A percentile compares a stretch with the other conserved stretches of the same genome.
phyloP scores from a whole-genome alignment of 2,329 filamentous ascomycete genomes.

The Hysterium pulicare region DNA sequence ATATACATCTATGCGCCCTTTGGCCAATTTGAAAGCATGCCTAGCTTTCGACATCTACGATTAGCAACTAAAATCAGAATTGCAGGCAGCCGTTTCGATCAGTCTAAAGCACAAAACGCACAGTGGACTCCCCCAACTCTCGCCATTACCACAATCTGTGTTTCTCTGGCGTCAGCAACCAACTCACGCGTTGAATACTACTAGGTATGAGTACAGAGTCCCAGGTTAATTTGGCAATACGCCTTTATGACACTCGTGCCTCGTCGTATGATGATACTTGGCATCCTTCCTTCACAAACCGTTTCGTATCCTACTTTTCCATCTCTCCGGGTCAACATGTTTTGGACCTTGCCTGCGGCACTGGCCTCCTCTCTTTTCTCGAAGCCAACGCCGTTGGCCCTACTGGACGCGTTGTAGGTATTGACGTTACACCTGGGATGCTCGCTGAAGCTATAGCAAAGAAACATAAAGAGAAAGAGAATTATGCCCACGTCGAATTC shows the following conservation, averaged over 20 bases:
- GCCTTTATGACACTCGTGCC: constrained; percentile 35
- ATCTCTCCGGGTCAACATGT: constrained; percentile 37
- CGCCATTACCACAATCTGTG: no score
- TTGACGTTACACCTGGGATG: constrained; percentile 44
- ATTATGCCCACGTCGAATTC: constrained; percentile 33
- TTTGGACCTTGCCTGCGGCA: constrained; percentile 48
- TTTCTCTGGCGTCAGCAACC: no score
- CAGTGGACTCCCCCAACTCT: no score
- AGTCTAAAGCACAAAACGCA: no score
- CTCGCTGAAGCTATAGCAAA: constrained; percentile 35
- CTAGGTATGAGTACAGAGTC: constrained; percentile 12
- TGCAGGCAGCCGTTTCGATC: no score
- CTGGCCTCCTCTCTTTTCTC: constrained; percentile 42
- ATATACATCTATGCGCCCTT: no score
- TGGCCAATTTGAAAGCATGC: no score
- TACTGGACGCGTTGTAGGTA: constrained; percentile 36
- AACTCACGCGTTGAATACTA: not conserved
- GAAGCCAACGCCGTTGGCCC: constrained; percentile 38
- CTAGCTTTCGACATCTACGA: no score
- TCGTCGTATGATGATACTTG: constrained; percentile 40
- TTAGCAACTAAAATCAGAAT: no score
- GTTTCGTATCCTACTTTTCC: constrained; percentile 33
- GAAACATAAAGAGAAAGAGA: constrained; percentile 19
- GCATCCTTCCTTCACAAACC: constrained; percentile 39
- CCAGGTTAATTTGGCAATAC: constrained; percentile 28